phyloP scores from a whole-genome alignment of 352 stramenopile species.

The Aphanomyces euteiches region DNA sequence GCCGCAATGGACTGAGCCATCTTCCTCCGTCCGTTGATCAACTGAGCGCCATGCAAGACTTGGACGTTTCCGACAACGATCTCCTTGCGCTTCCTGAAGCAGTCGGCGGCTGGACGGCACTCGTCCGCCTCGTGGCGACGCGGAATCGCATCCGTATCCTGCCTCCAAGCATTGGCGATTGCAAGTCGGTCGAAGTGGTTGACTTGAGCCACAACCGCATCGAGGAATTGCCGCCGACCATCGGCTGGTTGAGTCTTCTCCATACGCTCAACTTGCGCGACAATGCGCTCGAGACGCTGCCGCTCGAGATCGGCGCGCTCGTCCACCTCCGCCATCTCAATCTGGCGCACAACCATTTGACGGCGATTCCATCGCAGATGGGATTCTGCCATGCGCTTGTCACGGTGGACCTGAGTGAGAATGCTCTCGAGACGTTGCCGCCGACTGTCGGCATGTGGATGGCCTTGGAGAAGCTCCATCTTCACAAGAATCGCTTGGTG shows the following conservation, averaged over 20 bases:
- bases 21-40: conserved; percentile 22
- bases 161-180: conserved; percentile 48
- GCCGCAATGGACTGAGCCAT: conserved; percentile 26
- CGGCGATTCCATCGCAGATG: conserved; percentile 51
- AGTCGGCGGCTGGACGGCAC: conserved; percentile 47
- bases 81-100: conserved; percentile 51
- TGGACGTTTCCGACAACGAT: conserved; percentile 64
- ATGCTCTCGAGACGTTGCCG: conserved; percentile 12
- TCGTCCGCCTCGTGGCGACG: conserved; percentile 45
- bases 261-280: conserved; percentile 28
- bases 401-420: conserved; percentile 18
- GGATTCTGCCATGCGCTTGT: conserved; percentile 41
- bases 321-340: conserved; percentile 48
- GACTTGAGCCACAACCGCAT: conserved; percentile 55
- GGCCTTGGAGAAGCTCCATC: conserved; percentile 41
- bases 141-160: conserved; percentile 52
- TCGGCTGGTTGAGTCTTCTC: conserved; percentile 35
- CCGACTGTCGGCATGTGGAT: conserved; percentile 21
- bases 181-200: conserved; percentile 42
- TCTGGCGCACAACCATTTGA: conserved; percentile 58
- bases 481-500: conserved; percentile 58
- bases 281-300: conserved; percentile 4
- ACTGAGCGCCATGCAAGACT: conserved; percentile 30
- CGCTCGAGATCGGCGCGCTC: conserved; percentile 52
- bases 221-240: conserved; percentile 24